Evolutionary conservation across 257 asterid species (phyloP).

Genomic region (Oldenlandia corymbosa): DNA sequence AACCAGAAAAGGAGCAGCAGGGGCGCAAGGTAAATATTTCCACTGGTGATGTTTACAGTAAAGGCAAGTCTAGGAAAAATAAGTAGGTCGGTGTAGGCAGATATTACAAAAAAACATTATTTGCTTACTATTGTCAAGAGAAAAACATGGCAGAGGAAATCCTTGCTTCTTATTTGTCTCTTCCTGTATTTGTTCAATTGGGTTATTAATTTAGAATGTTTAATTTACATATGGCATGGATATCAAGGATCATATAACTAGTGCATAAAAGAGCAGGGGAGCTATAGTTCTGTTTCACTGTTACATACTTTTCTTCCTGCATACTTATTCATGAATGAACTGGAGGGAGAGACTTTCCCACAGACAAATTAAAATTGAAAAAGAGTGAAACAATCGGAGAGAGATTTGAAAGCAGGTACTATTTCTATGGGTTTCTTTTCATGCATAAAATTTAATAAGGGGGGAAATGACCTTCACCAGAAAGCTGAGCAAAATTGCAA

Average conservation of each 20-base stretch:
- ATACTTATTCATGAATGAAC: not conserved
- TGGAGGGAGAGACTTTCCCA: no score
- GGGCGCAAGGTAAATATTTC: conserved; percentile 37
- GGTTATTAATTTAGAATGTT: not conserved
- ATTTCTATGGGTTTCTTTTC: not conserved
- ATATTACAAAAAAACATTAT: not conserved
- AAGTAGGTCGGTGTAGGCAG: conserved; percentile 8
- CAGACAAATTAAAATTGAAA: no score
- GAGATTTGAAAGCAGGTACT: not conserved
- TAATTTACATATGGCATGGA: conserved; percentile 14
- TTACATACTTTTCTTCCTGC: not conserved
- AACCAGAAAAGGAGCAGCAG: conserved; percentile 41
- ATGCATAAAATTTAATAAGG: not conserved
- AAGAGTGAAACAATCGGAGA: no score
- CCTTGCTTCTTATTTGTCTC: conserved; percentile 3
- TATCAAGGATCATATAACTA: conserved; percentile 5
- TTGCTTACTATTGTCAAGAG: not conserved
- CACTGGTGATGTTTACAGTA: conserved; percentile 15
- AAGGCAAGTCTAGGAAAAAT: conserved; percentile 22
- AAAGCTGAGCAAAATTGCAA: not conserved
- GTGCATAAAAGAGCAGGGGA: not conserved
- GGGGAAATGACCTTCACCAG: not conserved
- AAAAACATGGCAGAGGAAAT: not conserved
- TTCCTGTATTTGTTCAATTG: conserved; percentile 2
- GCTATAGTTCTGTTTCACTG: not conserved